Conservation (phyloP, 345 rosid species). For the Lagerstroemia speciosa region DNA sequence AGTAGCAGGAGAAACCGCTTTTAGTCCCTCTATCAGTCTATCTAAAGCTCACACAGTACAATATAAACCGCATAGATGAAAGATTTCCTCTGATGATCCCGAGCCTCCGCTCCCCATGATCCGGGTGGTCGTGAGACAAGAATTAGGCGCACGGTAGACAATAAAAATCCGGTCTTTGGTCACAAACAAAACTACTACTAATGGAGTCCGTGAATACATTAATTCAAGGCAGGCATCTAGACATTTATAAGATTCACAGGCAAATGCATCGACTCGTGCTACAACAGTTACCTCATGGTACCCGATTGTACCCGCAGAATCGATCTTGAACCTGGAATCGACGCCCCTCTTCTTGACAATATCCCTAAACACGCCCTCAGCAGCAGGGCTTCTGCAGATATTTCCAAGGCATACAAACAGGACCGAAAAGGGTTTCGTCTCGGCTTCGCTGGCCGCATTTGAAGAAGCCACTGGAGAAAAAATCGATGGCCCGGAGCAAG, state of each 20-base stretch:
- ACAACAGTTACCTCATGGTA: constrained; percentile 61
- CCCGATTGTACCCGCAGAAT: constrained; percentile 86
- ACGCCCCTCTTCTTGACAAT: constrained; percentile 65
- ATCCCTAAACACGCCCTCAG: constrained; percentile 86
- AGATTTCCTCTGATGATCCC: neutral
- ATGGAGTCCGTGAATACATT: neutral
- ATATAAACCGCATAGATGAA: neutral
- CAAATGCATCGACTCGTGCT: neutral
- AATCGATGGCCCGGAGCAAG: constrained; percentile 12
- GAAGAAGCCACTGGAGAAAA: constrained; percentile 50
- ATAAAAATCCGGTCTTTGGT: neutral
- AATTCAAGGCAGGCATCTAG: neutral
- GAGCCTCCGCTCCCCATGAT: neutral
- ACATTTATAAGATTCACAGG: neutral
- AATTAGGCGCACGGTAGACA: neutral
- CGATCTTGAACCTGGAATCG: constrained; percentile 62
- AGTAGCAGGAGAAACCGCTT: neutral
- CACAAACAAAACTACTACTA: neutral
- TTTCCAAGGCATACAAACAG: constrained; percentile 89
- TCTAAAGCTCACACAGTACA: neutral
- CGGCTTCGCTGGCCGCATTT: constrained; percentile 2
- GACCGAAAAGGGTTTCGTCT: constrained; percentile 63
- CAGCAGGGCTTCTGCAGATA: constrained; percentile 94
- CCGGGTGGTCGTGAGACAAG: neutral
- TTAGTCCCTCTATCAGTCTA: neutral